phyloP scores from a whole-genome alignment of 1,284 basidiomycete species.

The Puccinia horiana region DNA sequence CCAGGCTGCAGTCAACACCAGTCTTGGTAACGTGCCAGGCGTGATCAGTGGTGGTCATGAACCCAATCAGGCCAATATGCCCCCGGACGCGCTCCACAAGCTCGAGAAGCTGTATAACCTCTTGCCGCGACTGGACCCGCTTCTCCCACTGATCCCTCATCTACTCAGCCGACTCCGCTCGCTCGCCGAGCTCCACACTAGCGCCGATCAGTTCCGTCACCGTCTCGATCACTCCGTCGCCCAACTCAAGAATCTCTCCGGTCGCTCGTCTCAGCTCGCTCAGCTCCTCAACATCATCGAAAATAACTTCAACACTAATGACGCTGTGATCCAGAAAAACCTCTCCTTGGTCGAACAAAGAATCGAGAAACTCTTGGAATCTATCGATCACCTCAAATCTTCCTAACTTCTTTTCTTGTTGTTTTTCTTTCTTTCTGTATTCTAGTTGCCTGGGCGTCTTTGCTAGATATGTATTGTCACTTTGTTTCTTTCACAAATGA shows the following conservation, averaged over 20 bases:
- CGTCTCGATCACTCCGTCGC: conserved; percentile 70
- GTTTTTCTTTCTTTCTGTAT: neutral
- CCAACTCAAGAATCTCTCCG: conserved; percentile 68
- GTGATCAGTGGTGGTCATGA: conserved; percentile 52
- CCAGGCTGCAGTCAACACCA: conserved; percentile 27
- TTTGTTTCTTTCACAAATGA: too few relatives aligned
- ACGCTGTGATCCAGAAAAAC: conserved; percentile 66
- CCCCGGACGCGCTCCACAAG: conserved; percentile 64
- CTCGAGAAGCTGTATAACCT: conserved; percentile 68
- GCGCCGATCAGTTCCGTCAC: conserved; percentile 70
- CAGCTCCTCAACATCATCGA: conserved; percentile 66
- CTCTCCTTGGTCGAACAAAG: conserved; percentile 71
- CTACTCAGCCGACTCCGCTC: conserved; percentile 84
- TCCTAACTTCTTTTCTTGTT: neutral
- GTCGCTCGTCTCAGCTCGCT: conserved; percentile 69
- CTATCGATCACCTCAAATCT: conserved; percentile 62
- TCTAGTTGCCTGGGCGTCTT: neutral
- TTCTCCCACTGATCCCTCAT: conserved; percentile 84
- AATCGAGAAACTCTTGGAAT: conserved; percentile 65
- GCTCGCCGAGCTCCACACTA: conserved; percentile 76
- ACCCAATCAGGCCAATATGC: conserved; percentile 58
- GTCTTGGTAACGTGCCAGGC: conserved; percentile 54
- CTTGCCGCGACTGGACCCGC: conserved; percentile 77
- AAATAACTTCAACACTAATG: conserved; percentile 68
- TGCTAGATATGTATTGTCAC: too few relatives aligned